Conservation (phyloP, 2,329 filamentous ascomycete genomes). For the Shiraia bambusicola region DNA sequence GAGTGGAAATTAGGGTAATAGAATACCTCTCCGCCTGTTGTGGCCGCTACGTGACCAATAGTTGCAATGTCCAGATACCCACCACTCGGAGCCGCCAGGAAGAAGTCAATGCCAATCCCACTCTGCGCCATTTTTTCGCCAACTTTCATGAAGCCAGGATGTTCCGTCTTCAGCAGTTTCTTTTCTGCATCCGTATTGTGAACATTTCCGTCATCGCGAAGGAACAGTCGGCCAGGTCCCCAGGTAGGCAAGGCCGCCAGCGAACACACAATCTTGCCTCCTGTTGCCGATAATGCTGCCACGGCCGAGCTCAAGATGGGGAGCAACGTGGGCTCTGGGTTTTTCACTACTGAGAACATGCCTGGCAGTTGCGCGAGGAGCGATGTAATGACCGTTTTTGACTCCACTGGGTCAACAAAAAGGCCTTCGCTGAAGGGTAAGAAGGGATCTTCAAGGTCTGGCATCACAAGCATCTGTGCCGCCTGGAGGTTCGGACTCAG, state of each 20-base stretch:
- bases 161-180: constrained; percentile 87
- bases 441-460: constrained; percentile 95
- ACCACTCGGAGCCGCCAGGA: constrained; percentile 85
- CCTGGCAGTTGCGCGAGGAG: constrained; percentile 79
- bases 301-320: constrained; percentile 81
- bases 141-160: constrained; percentile 81
- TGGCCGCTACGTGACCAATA: constrained; percentile 80
- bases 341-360: constrained; percentile 85
- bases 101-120: constrained; percentile 90
- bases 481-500: constrained; percentile 76
- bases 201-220: constrained; percentile 86
- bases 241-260: constrained; percentile 85
- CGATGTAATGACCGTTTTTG: constrained; percentile 81
- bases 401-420: constrained; percentile 92
- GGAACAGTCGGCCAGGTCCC: constrained; percentile 81
- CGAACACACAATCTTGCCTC: constrained; percentile 89
- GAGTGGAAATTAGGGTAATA: constrained; percentile 97
- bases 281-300: constrained; percentile 79
- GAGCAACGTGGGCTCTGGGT: constrained; percentile 84
- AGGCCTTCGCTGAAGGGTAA: constrained; percentile 87
- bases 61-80: constrained; percentile 93
- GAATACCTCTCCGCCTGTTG: constrained; percentile 92
- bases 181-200: constrained; percentile 81
- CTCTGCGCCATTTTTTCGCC: constrained; percentile 84
- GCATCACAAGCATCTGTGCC: constrained; percentile 98